Conservation (phyloP, 495 filamentous ascomycete species). For the Penicillium tannophilum region DNA sequence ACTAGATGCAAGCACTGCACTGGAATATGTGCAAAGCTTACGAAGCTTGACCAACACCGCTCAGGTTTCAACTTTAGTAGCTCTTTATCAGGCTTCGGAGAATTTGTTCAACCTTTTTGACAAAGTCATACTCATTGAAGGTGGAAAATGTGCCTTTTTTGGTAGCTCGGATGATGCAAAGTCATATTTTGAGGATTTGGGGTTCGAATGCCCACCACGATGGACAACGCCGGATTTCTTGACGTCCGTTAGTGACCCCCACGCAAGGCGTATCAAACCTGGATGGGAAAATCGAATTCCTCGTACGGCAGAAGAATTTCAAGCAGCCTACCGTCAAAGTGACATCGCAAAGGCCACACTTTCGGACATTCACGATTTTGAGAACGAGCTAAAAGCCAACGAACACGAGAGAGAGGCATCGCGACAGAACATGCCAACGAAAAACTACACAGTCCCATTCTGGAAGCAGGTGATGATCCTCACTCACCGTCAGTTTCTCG, state of each 20-base stretch:
- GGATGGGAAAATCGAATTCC: conserved; percentile 65
- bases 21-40: conserved; percentile 66
- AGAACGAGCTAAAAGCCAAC: conserved; percentile 49
- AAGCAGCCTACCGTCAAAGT: conserved; percentile 54
- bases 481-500: conserved; percentile 65
- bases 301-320: conserved; percentile 60
- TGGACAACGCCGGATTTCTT: conserved; percentile 72
- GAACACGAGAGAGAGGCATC: conserved; percentile 48
- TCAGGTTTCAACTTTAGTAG: conserved; percentile 60
- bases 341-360: conserved; percentile 34
- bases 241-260: conserved; percentile 64
- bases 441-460: conserved; percentile 68
- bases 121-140: conserved; percentile 69
- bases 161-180: conserved; percentile 59
- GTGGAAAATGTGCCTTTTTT: conserved; percentile 66
- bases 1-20: conserved; percentile 67
- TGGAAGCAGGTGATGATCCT: conserved; percentile 67
- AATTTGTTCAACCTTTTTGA: conserved; percentile 70
- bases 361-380: conserved; percentile 53
- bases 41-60: conserved; percentile 65
- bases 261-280: conserved; percentile 58
- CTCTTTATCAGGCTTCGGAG: conserved; percentile 74
- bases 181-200: conserved; percentile 64
- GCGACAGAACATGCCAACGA: conserved; percentile 49
- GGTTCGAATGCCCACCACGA: conserved; percentile 60